phyloP scores from a whole-genome alignment of 2,329 filamentous ascomycete genomes.

The Claviceps sp. region DNA sequence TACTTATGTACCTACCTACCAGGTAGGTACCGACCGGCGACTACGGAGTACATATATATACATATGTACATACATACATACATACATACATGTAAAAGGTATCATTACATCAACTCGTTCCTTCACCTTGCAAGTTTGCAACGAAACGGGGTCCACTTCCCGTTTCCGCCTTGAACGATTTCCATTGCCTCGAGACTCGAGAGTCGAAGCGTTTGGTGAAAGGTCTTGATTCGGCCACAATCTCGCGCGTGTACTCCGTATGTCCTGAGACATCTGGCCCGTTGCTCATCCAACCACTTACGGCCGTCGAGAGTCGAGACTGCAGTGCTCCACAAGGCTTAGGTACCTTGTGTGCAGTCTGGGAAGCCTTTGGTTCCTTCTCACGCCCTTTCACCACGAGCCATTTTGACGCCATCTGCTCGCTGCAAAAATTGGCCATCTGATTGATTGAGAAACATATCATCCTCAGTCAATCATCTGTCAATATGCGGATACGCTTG shows the following conservation, averaged over 20 bases:
- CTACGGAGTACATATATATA: too few species aligned
- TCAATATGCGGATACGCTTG: constrained; percentile 5
- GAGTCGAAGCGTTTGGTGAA: background rate
- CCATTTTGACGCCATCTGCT: background rate
- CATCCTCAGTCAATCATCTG: background rate
- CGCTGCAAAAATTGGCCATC: background rate
- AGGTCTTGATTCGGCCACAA: background rate
- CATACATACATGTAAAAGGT: background rate
- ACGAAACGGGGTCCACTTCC: background rate
- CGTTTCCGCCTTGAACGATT: background rate
- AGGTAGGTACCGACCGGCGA: too few species aligned
- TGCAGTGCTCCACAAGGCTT: background rate
- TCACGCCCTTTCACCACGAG: background rate
- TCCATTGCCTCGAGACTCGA: background rate
- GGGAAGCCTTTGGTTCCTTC: background rate
- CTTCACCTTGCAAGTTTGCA: background rate
- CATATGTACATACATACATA: too few species aligned
- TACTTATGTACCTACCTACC: too few species aligned
- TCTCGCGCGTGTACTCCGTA: background rate
- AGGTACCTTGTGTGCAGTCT: background rate
- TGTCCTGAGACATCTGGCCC: background rate
- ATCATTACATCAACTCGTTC: background rate
- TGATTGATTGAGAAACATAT: background rate
- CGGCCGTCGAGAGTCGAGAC: too few species aligned
- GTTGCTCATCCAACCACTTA: background rate